Evolutionary conservation across 768 basidiomycete genomes (phyloP).

Genomic region (Sporobolomyces roseus): DNA sequence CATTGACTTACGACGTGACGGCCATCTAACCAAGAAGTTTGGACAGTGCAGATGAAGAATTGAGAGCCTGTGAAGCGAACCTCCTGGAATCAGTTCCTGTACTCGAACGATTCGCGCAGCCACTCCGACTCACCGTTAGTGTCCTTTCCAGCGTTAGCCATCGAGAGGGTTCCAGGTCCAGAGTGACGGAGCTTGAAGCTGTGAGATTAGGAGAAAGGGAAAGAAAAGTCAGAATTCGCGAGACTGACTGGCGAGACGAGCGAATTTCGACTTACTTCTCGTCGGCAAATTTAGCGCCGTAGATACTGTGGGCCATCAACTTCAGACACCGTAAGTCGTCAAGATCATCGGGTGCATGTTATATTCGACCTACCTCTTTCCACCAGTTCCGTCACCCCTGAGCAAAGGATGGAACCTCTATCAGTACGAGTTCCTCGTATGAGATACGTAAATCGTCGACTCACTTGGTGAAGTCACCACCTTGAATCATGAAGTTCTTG

Average conservation of each 20-base stretch:
- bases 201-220: slow-evolving; percentile 47
- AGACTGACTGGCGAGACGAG: not conserved
- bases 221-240: not conserved
- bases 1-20: slow-evolving; percentile 57
- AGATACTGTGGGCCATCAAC: slow-evolving; percentile 62
- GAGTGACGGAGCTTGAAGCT: slow-evolving; percentile 90
- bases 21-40: slow-evolving; percentile 40
- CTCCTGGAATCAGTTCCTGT: not conserved
- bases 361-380: slow-evolving; percentile 58
- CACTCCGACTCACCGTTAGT: slow-evolving; percentile 55
- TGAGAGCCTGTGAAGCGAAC: slow-evolving; percentile 27
- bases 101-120: not conserved
- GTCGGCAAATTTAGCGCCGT: slow-evolving; percentile 81
- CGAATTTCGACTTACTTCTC: slow-evolving; percentile 61
- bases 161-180: slow-evolving; percentile 75
- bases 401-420: too few relatives aligned
- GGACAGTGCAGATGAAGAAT: slow-evolving; percentile 42
- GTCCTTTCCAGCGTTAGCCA: slow-evolving; percentile 90
- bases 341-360: too few relatives aligned
- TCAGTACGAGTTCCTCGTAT: too few relatives aligned
- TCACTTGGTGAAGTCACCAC: slow-evolving; percentile 89
- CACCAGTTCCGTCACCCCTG: slow-evolving; percentile 72
- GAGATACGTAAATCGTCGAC: not conserved
- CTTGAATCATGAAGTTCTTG: slow-evolving; percentile 67
- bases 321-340: not conserved